phyloP scores from a whole-genome alignment of 345 rosid genomes.

The Syzygium grande region DNA sequence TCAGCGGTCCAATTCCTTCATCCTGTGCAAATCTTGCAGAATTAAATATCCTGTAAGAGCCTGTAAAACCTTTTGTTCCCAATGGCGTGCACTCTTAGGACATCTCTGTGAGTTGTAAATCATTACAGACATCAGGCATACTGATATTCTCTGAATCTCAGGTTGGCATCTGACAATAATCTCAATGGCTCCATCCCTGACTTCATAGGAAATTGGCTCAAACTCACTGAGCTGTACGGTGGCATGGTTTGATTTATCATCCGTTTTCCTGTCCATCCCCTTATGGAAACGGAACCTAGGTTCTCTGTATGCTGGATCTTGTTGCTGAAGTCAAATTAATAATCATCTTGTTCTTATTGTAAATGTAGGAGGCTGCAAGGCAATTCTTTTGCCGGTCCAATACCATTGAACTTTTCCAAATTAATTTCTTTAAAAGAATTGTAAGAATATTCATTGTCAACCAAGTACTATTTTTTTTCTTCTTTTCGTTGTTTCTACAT shows the following conservation, averaged over 20 bases:
- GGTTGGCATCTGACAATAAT: slow-evolving; percentile 50
- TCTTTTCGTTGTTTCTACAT: neutral
- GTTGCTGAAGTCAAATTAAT: neutral
- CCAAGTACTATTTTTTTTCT: neutral
- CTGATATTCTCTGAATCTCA: slow-evolving; percentile 8
- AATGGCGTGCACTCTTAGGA: neutral
- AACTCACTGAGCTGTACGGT: slow-evolving; percentile 36
- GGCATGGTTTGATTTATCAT: neutral
- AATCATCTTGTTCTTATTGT: neutral
- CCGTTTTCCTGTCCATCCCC: neutral
- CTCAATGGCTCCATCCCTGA: slow-evolving; percentile 61
- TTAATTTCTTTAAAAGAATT: neutral
- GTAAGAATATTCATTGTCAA: neutral
- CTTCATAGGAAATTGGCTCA: slow-evolving; percentile 67
- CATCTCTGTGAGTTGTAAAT: neutral
- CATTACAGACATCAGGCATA: neutral
- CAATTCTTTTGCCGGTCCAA: slow-evolving; percentile 5
- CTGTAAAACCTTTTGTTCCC: neutral
- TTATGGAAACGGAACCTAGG: neutral
- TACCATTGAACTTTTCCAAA: slow-evolving; percentile 1
- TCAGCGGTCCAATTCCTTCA: neutral
- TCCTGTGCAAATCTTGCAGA: neutral
- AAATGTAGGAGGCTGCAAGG: slow-evolving; percentile 1
- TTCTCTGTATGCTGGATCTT: neutral
- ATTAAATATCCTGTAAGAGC: neutral